Evolutionary conservation across 2,329 filamentous ascomycete genomes (phyloP), one percentile per base, ranked within the genome.

Genomic region (Harringtonia aguacate): DNA sequence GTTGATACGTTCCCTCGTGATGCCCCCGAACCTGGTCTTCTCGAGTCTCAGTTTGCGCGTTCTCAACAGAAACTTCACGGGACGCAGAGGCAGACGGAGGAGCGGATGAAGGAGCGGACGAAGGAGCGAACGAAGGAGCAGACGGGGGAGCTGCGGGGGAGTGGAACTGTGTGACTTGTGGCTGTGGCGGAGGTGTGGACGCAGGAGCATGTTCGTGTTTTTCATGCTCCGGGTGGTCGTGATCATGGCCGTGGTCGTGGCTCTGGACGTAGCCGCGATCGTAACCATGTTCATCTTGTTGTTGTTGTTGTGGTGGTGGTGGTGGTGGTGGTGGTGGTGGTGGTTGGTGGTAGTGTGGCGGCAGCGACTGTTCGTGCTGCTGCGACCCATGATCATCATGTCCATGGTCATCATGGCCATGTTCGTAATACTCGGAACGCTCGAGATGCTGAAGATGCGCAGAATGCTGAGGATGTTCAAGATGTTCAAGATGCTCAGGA

Each of bases 1-100:
- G 65, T 43, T 62, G 62, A 47, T 60, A 58, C 51, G 62, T 62
- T 55, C 54, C 48, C 54, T 50, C 50, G 29, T 55, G 46, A 44
- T 59, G 51, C 45, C 49, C 53, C 38, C 52, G 50, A 56, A 58
- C 52, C 57, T 63, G 62, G 52, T 63, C 67, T 68, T 61, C 43
- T 56, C 56, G 59, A 65, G 61, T 61, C 66, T 71, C 60, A 75
- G 72, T 44, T 31, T 62, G 61, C 64, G 64, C 63, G 51, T 63
- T 61, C 62, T 29, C 69, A 61, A 67, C 57, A 54, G 55, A 52
- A 56, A 48, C 55, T 56, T 49, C 55, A 55, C 56, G 58, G 58
- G 53, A 59, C 52, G 56, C 55, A 53, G 55, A 54, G 46, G 50
- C 52, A 46, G 55, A 53, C 54, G 57, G 46, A 41, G 49, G 51